phyloP scores from a whole-genome alignment of 23 red algal species.

The Gracilaria caudata region DNA sequence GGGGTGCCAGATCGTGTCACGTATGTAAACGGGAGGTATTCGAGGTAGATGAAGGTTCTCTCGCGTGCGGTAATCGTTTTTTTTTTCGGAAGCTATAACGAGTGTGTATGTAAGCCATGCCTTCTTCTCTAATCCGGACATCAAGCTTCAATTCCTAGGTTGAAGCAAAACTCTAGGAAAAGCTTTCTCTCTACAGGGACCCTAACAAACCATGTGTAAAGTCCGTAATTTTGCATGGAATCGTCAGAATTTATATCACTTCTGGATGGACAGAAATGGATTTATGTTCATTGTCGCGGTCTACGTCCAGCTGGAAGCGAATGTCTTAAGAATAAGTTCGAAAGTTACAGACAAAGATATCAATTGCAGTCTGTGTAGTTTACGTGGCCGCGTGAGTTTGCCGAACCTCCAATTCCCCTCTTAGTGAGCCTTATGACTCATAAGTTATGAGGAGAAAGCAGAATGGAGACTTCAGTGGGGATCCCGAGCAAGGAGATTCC shows the following conservation, averaged over 20 bases:
- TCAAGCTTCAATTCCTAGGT: too few species aligned
- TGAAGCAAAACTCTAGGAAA: too few species aligned
- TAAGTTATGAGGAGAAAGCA: background rate
- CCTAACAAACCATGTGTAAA: conserved; percentile 35
- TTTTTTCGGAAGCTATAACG: conserved; percentile 26
- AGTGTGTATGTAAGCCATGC: conserved; percentile 48
- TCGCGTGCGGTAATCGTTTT: conserved; percentile 38
- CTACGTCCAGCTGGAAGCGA: conserved; percentile 31
- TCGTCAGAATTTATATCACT: conserved; percentile 16
- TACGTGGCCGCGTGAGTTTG: conserved; percentile 13
- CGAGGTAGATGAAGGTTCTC: conserved; percentile 18
- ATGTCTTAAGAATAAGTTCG: conserved; percentile 1
- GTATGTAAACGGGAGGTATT: conserved; percentile 29
- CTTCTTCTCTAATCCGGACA: too few species aligned
- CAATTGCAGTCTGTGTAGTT: background rate
- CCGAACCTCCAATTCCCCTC: background rate
- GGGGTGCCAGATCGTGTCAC: conserved; percentile 36
- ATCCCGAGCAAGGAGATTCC: background rate
- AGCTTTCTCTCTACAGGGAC: too few species aligned
- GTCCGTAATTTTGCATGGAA: conserved; percentile 3
- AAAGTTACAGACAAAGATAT: background rate
- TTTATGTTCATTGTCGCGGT: conserved; percentile 59
- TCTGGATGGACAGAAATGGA: conserved; percentile 35
- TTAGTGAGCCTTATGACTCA: background rate
- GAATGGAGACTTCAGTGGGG: conserved; percentile 28